These are phyloP conservation scores for Aspergillus japonicus DNA, from an alignment of 2,329 filamentous ascomycete genomes.

Conservation along the genomic window DNA sequence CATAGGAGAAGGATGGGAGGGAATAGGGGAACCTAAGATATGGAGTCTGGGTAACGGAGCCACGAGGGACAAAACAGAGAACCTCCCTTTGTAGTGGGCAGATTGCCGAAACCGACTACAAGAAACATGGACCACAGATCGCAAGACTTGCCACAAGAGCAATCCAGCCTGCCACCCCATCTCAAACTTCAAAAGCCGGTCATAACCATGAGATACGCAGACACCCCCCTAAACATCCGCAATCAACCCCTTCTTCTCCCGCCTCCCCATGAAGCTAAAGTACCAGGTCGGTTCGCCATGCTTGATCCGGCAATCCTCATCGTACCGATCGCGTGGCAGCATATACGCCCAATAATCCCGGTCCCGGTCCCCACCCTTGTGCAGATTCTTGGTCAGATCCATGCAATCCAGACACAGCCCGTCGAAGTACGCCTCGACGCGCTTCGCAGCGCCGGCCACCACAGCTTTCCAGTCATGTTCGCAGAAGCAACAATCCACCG, in stretches of 20 bases:
- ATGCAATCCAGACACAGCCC: constrained; percentile 15
- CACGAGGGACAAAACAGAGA: too few relatives aligned
- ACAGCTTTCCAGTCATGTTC: background rate
- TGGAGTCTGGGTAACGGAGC: too few relatives aligned
- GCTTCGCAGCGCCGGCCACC: background rate
- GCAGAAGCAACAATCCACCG: background rate
- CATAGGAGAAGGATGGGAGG: too few relatives aligned
- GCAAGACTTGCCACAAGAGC: too few relatives aligned
- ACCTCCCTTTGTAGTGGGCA: too few relatives aligned
- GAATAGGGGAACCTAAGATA: too few relatives aligned
- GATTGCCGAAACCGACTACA: too few relatives aligned
- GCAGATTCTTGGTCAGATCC: background rate
- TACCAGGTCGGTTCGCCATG: constrained; percentile 9
- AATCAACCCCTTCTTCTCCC: constrained; percentile 5
- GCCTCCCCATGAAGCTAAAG: constrained; percentile 11
- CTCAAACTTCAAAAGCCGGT: too few relatives aligned
- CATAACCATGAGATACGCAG: too few relatives aligned
- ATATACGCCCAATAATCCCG: constrained; percentile 7
- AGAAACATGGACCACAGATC: too few relatives aligned
- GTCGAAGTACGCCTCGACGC: constrained; percentile 2
- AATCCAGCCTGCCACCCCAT: too few relatives aligned
- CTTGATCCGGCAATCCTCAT: background rate
- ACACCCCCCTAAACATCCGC: background rate
- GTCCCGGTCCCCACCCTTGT: background rate
- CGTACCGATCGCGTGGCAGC: background rate